These are phyloP conservation scores for Trichocladium antarcticum DNA, from an alignment of 495 filamentous ascomycete genomes.

Conservation along the genomic window DNA sequence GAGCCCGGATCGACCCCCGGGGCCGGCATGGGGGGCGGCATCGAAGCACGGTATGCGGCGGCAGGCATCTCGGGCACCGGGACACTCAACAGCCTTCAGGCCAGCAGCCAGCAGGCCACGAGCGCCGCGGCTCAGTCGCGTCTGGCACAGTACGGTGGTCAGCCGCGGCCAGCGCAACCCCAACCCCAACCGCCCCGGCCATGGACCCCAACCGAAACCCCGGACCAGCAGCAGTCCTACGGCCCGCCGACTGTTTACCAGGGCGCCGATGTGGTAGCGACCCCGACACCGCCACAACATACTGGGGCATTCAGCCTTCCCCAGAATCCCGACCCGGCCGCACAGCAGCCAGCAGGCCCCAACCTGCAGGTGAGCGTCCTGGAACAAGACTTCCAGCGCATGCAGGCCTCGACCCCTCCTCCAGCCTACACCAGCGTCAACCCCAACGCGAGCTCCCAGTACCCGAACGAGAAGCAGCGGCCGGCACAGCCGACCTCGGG, in stretches of 20 bases:
- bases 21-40: constrained; percentile 75
- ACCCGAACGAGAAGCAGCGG: constrained; percentile 65
- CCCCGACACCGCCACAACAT: constrained; percentile 24
- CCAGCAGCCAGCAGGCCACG: no score
- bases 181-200: constrained; percentile 55
- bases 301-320: constrained; percentile 24
- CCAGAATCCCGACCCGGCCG: constrained; percentile 23
- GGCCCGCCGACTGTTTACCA: constrained; percentile 91
- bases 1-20: constrained; percentile 57
- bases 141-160: constrained; percentile 55
- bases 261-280: constrained; percentile 49
- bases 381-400: constrained; percentile 77
- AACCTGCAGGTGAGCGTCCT: constrained; percentile 49
- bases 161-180: constrained; percentile 25
- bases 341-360: constrained; percentile 14
- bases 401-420: constrained; percentile 78
- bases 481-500: constrained; percentile 32
- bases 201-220: constrained; percentile 93
- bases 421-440: constrained; percentile 83
- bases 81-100: constrained; percentile 66
- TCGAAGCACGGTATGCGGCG: constrained; percentile 82
- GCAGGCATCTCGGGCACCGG: constrained; percentile 77
- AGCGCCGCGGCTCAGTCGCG: constrained; percentile 73
- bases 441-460: constrained; percentile 41
- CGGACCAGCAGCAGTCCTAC: constrained; percentile 68